phyloP scores from a whole-genome alignment of 2,329 filamentous ascomycete genomes.

The Phyllachora maydis region DNA sequence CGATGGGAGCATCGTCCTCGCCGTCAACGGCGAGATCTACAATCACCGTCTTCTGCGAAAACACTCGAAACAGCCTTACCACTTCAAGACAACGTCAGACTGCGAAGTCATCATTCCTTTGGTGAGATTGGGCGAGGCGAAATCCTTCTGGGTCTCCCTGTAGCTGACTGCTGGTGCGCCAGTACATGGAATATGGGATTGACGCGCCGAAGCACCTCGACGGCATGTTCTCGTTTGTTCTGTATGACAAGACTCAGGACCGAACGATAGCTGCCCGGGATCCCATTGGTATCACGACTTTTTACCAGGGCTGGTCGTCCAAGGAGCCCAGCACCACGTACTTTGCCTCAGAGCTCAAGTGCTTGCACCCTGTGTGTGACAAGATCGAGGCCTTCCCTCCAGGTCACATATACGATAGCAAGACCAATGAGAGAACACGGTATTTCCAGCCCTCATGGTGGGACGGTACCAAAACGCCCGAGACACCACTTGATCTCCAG shows the following conservation, averaged over 20 bases:
- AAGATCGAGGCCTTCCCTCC: conserved; percentile 87
- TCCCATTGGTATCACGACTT: conserved; percentile 89
- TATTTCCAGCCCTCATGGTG: conserved; percentile 92
- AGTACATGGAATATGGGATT: conserved; percentile 85
- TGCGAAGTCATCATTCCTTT: conserved; percentile 98
- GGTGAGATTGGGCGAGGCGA: conserved; percentile 32
- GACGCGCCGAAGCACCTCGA: conserved; percentile 88
- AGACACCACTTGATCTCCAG: conserved; percentile 67
- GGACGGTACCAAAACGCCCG: conserved; percentile 60
- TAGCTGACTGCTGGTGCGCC: background rate
- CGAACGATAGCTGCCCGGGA: conserved; percentile 86
- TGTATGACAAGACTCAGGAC: conserved; percentile 90
- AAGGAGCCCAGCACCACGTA: conserved; percentile 68
- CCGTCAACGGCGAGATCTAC: conserved; percentile 99
- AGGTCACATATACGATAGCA: conserved; percentile 89
- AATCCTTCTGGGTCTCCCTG: no score
- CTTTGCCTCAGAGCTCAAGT: conserved; percentile 96
- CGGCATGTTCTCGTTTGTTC: conserved; percentile 98
- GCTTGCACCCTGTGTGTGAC: conserved; percentile 81
- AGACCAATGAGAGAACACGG: conserved; percentile 62
- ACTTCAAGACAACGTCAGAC: conserved; percentile 97
- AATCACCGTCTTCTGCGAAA: conserved; percentile 95
- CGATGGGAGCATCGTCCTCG: conserved; percentile 71
- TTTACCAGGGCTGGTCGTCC: conserved; percentile 88
- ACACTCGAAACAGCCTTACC: conserved; percentile 60